phyloP scores from a whole-genome alignment of 2,329 filamentous ascomycete genomes.

The Aaosphaeria arxii region DNA sequence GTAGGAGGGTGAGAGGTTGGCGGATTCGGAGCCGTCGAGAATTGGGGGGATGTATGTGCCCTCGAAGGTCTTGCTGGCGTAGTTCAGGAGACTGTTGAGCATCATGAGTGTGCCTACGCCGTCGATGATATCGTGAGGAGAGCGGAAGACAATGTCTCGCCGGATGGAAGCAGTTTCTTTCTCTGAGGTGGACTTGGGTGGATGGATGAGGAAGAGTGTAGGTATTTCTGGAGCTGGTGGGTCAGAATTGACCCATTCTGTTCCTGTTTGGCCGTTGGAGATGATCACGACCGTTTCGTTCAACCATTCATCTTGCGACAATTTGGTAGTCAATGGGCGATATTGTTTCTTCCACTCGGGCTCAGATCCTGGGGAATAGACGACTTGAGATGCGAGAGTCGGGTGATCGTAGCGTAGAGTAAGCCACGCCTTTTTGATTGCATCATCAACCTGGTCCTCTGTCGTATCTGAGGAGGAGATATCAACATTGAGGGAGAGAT shows the following conservation, averaged over 20 bases:
- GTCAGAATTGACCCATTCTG: conserved; percentile 36
- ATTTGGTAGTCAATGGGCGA: conserved; percentile 3
- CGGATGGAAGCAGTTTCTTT: conserved; percentile 5
- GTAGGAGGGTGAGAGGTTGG: conserved; percentile 14
- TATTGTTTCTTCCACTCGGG: conserved; percentile 29
- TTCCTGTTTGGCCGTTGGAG: conserved; percentile 17
- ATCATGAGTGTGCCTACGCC: conserved; percentile 39
- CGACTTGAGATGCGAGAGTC: conserved; percentile 29
- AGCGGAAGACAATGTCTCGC: conserved; percentile 36
- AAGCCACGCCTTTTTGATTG: conserved; percentile 35
- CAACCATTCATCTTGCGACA: conserved; percentile 23
- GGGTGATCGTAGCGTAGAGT: conserved; percentile 33
- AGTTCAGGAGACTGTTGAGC: conserved; percentile 27
- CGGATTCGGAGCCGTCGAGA: conserved; percentile 23
- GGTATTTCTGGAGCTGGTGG: conserved; percentile 30
- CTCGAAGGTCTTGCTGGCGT: conserved; percentile 17
- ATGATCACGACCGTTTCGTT: conserved; percentile 27
- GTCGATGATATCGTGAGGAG: conserved; percentile 42
- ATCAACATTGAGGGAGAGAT: conserved; percentile 27
- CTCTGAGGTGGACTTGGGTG: conserved; percentile 2
- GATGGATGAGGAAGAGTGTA: conserved; percentile 33
- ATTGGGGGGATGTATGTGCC: conserved; percentile 5
- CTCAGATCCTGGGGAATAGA: conserved; percentile 8
- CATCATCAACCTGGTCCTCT: conserved; percentile 21
- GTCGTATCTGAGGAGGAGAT: conserved; percentile 1